These are phyloP conservation scores for Amanita polypyramis DNA, from an alignment of 768 basidiomycete genomes.

Conservation along the genomic window DNA sequence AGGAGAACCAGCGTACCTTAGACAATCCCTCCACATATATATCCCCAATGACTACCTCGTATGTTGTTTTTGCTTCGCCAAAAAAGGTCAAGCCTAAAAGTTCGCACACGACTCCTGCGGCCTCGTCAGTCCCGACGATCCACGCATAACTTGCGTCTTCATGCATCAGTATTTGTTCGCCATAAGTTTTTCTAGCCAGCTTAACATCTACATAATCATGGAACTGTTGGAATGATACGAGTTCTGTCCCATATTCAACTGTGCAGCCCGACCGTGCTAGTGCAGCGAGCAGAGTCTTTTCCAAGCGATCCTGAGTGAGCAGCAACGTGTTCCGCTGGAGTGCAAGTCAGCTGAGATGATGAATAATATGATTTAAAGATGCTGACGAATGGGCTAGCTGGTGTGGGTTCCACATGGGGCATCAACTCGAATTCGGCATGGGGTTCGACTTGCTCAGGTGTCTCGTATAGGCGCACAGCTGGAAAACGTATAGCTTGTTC, in stretches of 20 bases:
- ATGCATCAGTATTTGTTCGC: conserved; percentile 8
- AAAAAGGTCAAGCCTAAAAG: conserved; percentile 29
- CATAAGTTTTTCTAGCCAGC: conserved; percentile 15
- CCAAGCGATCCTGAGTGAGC: conserved; percentile 19
- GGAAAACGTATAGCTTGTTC: neutral
- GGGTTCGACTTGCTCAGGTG: neutral
- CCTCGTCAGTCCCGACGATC: conserved; percentile 33
- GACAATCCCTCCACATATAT: conserved; percentile 20
- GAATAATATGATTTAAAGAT: neutral
- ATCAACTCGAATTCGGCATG: neutral
- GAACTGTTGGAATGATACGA: conserved; percentile 22
- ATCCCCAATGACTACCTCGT: conserved; percentile 23
- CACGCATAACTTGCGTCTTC: conserved; percentile 21
- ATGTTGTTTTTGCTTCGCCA: conserved; percentile 24
- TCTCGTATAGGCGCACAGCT: neutral
- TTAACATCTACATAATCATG: conserved; percentile 19
- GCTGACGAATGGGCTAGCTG: conserved; percentile 13
- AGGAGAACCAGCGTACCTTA: conserved; percentile 10
- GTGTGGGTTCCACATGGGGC: conserved; percentile 9
- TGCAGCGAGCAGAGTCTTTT: conserved; percentile 22
- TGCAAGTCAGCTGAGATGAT: neutral
- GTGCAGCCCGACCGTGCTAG: conserved; percentile 13
- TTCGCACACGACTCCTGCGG: conserved; percentile 26
- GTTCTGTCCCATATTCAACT: conserved; percentile 26
- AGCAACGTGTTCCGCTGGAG: conserved; percentile 12